Percentiles rank a stretch among this genome's conserved stretches.
phyloP scores from a whole-genome alignment of 257 asterid species.

The Agastache rugosa region DNA sequence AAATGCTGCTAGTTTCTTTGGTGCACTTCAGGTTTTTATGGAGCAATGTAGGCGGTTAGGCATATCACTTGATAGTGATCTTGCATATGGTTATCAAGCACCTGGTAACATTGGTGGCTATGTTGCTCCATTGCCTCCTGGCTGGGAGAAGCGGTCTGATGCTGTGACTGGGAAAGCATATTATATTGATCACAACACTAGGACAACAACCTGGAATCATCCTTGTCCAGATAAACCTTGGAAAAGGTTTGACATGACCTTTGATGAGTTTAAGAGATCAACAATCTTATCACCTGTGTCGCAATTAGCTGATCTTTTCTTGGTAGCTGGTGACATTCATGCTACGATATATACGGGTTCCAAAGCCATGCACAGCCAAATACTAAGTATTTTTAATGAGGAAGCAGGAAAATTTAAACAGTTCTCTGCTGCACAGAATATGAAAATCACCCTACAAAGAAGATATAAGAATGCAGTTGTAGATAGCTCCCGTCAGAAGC shows the following conservation, averaged over 20 bases:
- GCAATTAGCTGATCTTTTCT: conserved; percentile 85
- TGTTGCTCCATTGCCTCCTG: conserved; percentile 98
- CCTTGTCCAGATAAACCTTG: conserved; percentile 99
- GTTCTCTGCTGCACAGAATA: conserved; percentile 97
- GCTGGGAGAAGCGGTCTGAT: conserved; percentile 97
- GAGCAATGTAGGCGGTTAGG: conserved; percentile 99
- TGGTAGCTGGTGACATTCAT: conserved; percentile 93
- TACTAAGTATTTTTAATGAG: conserved; percentile 94
- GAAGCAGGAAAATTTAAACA: conserved; percentile 96
- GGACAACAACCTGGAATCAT: conserved; percentile 98
- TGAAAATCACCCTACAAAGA: conserved; percentile 95
- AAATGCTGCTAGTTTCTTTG: conserved; percentile 99
- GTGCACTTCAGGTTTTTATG: conserved; percentile 93
- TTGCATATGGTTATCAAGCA: conserved; percentile 74
- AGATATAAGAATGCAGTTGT: conserved; percentile 94
- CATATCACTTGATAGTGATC: conserved; percentile 93
- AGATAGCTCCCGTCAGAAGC: conserved; percentile 99
- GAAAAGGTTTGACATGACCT: conserved; percentile 97
- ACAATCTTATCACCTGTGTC: conserved; percentile 89
- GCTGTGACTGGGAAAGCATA: conserved; percentile 94
- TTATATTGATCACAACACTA: conserved; percentile 95
- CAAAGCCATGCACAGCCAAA: conserved; percentile 99
- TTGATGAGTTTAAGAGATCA: conserved; percentile 96
- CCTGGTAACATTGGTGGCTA: conserved; percentile 70
- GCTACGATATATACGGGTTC: conserved; percentile 97